Evolutionary conservation across 371 early-diverging fungal species (phyloP).

Genomic region (Chytridium lagenaria): DNA sequence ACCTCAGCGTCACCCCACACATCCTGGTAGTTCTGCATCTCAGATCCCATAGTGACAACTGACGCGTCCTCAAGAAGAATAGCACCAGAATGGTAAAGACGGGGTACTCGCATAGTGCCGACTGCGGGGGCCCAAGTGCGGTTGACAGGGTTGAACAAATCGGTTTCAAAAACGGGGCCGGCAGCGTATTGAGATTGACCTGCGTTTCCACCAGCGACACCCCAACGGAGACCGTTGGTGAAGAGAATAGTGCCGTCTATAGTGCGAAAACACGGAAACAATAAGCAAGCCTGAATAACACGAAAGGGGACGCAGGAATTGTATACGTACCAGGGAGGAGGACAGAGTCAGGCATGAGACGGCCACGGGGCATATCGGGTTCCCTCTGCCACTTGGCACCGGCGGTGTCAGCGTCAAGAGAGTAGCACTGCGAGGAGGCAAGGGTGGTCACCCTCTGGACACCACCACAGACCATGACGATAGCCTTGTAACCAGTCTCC

Average conservation of each 20-base stretch:
- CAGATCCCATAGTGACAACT: conserved; percentile 47
- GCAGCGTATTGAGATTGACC: conserved; percentile 41
- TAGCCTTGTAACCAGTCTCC: conserved; percentile 34
- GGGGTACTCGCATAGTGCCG: conserved; percentile 27
- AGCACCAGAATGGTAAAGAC: conserved; percentile 49
- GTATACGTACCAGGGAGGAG: conserved; percentile 41
- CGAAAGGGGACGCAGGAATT: not conserved
- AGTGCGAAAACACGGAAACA: not conserved
- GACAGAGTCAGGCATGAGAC: conserved; percentile 45
- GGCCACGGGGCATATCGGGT: conserved; percentile 32
- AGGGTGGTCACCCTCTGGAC: conserved; percentile 9
- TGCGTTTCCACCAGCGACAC: conserved; percentile 47
- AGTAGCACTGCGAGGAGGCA: conserved; percentile 30
- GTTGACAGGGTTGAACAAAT: conserved; percentile 44
- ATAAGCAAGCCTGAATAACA: not conserved
- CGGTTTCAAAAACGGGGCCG: conserved; percentile 35
- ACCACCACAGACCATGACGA: conserved; percentile 49
- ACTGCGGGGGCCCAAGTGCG: conserved; percentile 39
- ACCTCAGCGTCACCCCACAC: conserved; percentile 18
- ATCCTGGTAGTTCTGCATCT: conserved; percentile 46
- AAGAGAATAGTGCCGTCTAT: conserved; percentile 46
- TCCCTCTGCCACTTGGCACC: conserved; percentile 22
- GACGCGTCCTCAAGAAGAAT: conserved; percentile 38
- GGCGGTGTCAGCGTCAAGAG: conserved; percentile 31
- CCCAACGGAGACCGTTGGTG: conserved; percentile 44